Evolutionary conservation across 495 filamentous ascomycete genomes (phyloP).

Genomic region (Saxophila tyrrhenica): DNA sequence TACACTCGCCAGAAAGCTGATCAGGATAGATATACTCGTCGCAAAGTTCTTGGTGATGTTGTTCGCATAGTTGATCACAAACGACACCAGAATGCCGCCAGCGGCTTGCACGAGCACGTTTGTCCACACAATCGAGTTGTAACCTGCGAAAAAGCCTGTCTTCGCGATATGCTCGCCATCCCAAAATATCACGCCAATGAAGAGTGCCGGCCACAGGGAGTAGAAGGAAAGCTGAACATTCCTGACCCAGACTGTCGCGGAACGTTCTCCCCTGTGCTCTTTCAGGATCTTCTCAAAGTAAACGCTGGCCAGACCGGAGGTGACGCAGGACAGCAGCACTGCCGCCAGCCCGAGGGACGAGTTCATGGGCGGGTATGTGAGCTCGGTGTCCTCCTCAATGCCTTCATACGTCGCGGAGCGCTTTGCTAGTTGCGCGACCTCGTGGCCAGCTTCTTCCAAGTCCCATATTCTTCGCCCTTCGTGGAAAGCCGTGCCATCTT

Average conservation of each 20-base stretch:
- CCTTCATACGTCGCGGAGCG: constrained; percentile 96
- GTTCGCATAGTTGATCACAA: constrained; percentile 78
- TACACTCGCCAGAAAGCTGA: constrained; percentile 74
- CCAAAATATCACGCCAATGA: constrained; percentile 74
- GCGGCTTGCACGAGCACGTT: constrained; percentile 70
- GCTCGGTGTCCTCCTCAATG: constrained; percentile 67
- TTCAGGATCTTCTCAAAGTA: constrained; percentile 95
- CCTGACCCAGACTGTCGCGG: constrained; percentile 69
- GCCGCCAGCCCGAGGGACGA: constrained; percentile 64
- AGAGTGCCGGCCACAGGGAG: constrained; percentile 66
- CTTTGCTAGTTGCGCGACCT: constrained; percentile 39
- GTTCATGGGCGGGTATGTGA: constrained; percentile 56
- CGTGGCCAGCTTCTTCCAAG: constrained; percentile 39
- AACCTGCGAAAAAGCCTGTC: constrained; percentile 85
- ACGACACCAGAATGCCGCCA: constrained; percentile 70
- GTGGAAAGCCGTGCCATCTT: constrained; percentile 39
- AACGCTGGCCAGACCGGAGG: constrained; percentile 75
- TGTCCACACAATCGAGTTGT: constrained; percentile 83
- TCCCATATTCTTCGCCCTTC: constrained; percentile 64
- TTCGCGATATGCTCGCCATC: constrained; percentile 75
- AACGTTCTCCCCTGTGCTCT: constrained; percentile 50
- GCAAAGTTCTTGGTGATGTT: constrained; percentile 88
- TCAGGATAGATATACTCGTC: constrained; percentile 75
- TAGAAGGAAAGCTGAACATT: constrained; percentile 92
- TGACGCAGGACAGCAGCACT: constrained; percentile 60